Evolutionary conservation across 2,329 filamentous ascomycete species (phyloP), one percentile per base, ranked within the genome.

Genomic region (Phaeosphaeriaceae sp.): DNA sequence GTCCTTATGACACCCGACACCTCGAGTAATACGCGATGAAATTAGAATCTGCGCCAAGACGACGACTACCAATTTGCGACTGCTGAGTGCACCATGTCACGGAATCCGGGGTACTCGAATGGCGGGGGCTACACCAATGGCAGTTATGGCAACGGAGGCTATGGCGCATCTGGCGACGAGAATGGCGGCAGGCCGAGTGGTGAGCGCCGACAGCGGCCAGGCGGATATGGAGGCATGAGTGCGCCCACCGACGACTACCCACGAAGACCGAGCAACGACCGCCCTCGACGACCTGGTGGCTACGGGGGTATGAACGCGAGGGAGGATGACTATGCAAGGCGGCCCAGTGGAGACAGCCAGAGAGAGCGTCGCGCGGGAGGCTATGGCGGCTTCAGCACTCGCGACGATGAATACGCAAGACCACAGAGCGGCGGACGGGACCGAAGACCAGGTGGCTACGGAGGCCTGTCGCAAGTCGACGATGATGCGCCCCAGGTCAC

Each of bases 361-460:
- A 22, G 54, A 32, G 59, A 63, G 30, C 73, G 72, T 47, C 55
- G 67, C 8, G 66, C 68, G 13, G 67, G 64, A 8, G 68, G 66
- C 47, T 68, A 71, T 54, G 69, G 70, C 3, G 75, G 69, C 43
- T 62, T 78, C 19, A 68, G 65, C 11, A 71, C 77, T 54, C 61
- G 63, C 26, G 68, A 67, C 7, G 72, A 73, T 17, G 67, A 65
- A 48, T 63, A 63, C 55, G 59, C 60, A 13, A 49, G 66, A 52
- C 61, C 70, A 13, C 64, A 66, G 9, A 74, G 69, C 56, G 58
- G 55, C 15, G 73, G 73, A 43, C 58, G 70, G 1, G 61, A 60
- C 30, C 71, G 69, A 24, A 73, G 78, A 7, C 74, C 79, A 5
- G 77, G 74, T 23, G 79, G 78, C 30, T 80, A 80, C 63, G 78